Conservation (phyloP, 2,329 filamentous ascomycete species). For the Truncatella angustata region DNA sequence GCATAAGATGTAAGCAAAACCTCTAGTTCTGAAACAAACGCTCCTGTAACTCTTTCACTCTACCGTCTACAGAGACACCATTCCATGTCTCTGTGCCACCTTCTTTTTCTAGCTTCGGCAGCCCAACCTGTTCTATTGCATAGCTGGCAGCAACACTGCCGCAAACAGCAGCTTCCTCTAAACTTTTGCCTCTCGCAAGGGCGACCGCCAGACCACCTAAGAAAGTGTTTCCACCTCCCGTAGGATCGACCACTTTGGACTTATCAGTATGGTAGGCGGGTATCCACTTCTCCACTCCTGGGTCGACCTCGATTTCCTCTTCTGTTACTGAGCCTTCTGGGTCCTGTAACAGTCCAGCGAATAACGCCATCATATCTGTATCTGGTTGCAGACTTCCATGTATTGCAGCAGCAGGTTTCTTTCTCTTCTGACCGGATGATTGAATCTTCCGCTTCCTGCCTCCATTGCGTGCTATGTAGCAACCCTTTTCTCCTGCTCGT, state of each 20-base stretch:
- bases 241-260: slow-evolving; percentile 78
- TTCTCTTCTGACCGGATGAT: slow-evolving; percentile 28
- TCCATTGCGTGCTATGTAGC: slow-evolving; percentile 60
- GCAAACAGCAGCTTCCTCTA: slow-evolving; percentile 73
- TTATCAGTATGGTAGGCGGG: slow-evolving; percentile 65
- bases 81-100: slow-evolving; percentile 61
- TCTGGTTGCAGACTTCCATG: slow-evolving; percentile 56
- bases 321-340: slow-evolving; percentile 50
- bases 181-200: slow-evolving; percentile 55
- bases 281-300: slow-evolving; percentile 70
- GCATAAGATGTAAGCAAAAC: no score
- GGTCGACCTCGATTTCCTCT: slow-evolving; percentile 61
- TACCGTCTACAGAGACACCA: slow-evolving; percentile 49
- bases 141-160: slow-evolving; percentile 85
- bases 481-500: slow-evolving; percentile 70
- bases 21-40: slow-evolving; percentile 26
- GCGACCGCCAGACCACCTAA: slow-evolving; percentile 61
- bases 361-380: slow-evolving; percentile 62
- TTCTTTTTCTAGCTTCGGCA: slow-evolving; percentile 57
- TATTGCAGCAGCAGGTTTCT: slow-evolving; percentile 40
- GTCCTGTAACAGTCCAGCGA: slow-evolving; percentile 56
- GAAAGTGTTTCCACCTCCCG: slow-evolving; percentile 91
- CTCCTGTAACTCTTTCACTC: slow-evolving; percentile 50
- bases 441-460: slow-evolving; percentile 43
- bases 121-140: slow-evolving; percentile 90